Evolutionary conservation across 306 rosid species (phyloP).

Genomic region (Pterocarpus macrocarpus): DNA sequence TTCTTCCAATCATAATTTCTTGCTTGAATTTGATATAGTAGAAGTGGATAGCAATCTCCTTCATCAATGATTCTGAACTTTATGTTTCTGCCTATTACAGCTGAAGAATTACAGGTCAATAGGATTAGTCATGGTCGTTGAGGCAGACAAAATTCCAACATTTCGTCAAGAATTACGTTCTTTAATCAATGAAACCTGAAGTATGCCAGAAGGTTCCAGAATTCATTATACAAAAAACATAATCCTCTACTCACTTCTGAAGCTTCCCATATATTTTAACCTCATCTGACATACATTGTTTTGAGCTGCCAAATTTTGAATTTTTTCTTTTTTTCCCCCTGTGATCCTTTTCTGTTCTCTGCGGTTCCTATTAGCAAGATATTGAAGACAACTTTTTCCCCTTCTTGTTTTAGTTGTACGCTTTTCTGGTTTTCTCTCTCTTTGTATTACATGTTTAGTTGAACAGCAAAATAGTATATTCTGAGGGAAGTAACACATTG

Average conservation of each 20-base stretch:
- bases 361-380: constrained; percentile 4
- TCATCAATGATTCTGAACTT: constrained; percentile 41
- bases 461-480: constrained; percentile 17
- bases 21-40: constrained; percentile 12
- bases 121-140: constrained; percentile 75
- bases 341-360: not conserved
- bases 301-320: constrained; percentile 41
- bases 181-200: constrained; percentile 56
- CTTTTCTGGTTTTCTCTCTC: not conserved
- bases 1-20: constrained; percentile 31
- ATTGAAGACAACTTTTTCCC: not conserved
- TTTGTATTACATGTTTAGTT: not conserved
- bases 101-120: constrained; percentile 60
- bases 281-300: not conserved
- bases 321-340: not conserved
- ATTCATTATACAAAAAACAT: not conserved
- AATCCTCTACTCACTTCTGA: constrained; percentile 6
- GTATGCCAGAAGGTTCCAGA: constrained; percentile 31
- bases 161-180: constrained; percentile 70
- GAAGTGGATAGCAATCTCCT: constrained; percentile 17
- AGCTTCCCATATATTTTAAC: constrained; percentile 12
- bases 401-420: not conserved
- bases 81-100: constrained; percentile 52
- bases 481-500: constrained; percentile 6
- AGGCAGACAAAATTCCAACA: constrained; percentile 62